These are phyloP conservation scores for Kwoniella newhampshirensis DNA, from an alignment of 768 basidiomycete genomes.

Conservation along the genomic window DNA sequence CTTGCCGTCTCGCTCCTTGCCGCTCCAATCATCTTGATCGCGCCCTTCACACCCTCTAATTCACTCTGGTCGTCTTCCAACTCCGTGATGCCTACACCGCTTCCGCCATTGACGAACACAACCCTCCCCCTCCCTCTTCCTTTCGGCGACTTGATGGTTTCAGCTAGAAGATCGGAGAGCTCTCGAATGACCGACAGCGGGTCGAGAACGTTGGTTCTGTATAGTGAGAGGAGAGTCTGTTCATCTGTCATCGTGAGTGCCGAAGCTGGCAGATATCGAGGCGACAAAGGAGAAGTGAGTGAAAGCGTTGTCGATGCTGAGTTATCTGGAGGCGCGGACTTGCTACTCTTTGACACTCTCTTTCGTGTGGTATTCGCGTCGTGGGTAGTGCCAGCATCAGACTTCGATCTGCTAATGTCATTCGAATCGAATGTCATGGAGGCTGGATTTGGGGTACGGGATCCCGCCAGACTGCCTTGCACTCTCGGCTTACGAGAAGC, in stretches of 20 bases:
- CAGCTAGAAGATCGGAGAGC: slow-evolving; percentile 27
- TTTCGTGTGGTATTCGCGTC: not conserved
- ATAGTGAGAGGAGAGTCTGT: slow-evolving; percentile 27
- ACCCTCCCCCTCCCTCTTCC: slow-evolving; percentile 22
- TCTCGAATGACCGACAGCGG: slow-evolving; percentile 38
- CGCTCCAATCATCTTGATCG: slow-evolving; percentile 21
- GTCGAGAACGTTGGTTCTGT: slow-evolving; percentile 39
- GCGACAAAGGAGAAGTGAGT: not conserved
- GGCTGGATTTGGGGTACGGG: too few species aligned
- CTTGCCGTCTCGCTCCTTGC: slow-evolving; percentile 24
- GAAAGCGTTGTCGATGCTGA: not conserved
- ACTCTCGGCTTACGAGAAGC: slow-evolving; percentile 9
- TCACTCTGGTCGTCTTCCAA: not conserved
- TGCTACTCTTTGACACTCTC: not conserved
- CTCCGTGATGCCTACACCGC: not conserved
- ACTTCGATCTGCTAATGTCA: too few species aligned
- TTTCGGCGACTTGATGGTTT: not conserved
- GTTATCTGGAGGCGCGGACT: too few species aligned
- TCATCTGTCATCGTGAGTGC: slow-evolving; percentile 27
- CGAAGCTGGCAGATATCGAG: not conserved
- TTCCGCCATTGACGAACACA: slow-evolving; percentile 36
- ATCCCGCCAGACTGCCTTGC: too few species aligned
- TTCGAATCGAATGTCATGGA: too few species aligned
- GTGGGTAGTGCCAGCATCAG: too few species aligned
- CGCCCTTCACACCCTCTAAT: slow-evolving; percentile 3